Conservation (phyloP, 2,329 filamentous ascomycete species). For the Arthrobotrys entomopaga region DNA sequence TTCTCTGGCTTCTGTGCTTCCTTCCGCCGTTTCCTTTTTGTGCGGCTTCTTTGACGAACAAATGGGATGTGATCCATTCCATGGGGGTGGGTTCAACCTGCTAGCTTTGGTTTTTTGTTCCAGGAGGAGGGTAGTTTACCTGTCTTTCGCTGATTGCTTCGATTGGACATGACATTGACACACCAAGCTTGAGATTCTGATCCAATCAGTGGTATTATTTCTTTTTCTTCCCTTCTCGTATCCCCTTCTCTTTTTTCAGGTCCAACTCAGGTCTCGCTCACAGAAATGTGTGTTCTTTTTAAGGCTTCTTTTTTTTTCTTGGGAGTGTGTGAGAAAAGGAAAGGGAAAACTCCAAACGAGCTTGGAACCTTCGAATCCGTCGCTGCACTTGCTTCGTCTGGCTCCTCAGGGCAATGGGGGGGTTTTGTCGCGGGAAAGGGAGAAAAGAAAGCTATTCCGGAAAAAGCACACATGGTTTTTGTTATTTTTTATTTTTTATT, state of each 20-base stretch:
- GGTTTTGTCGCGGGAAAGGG: conserved; percentile 27
- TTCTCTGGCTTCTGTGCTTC: conserved; percentile 1
- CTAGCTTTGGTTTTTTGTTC: too few species aligned
- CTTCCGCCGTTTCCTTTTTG: too few species aligned
- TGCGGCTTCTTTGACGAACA: conserved; percentile 22
- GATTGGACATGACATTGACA: conserved; percentile 24
- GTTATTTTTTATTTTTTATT: not conserved
- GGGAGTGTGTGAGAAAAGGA: not conserved
- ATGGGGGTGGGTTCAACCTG: too few species aligned
- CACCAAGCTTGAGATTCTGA: not conserved
- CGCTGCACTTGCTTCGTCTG: too few species aligned
- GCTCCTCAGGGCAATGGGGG: conserved; percentile 13
- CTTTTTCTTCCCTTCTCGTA: conserved; percentile 7
- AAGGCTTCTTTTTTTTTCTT: not conserved
- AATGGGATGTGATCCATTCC: conserved; percentile 18
- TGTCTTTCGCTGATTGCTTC: conserved; percentile 22
- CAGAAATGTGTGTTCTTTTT: too few species aligned
- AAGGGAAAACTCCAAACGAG: conserved; percentile 18
- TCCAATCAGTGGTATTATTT: too few species aligned
- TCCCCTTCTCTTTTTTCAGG: conserved; percentile 20
- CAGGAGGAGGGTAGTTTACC: not conserved
- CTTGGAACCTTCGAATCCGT: conserved; percentile 24
- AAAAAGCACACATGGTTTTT: conserved; percentile 29
- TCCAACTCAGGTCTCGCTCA: conserved; percentile 5
- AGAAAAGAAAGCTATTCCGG: conserved; percentile 17